Conservation (phyloP, 164 flowering plant genomes). For the Annona squamosa region DNA sequence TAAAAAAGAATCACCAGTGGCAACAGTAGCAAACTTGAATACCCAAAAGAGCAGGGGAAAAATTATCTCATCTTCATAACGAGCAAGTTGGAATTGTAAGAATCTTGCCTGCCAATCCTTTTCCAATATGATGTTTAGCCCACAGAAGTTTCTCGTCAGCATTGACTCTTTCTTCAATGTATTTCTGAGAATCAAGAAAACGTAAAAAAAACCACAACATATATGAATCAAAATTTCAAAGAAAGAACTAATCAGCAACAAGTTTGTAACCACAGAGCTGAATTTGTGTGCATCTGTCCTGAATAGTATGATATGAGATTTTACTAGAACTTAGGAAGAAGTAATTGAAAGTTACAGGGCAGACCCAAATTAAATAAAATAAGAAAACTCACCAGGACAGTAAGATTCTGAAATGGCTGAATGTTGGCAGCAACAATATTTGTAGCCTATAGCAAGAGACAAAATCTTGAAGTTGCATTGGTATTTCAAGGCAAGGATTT, state of each 20-base stretch:
- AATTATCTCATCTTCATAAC: not conserved
- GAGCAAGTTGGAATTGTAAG: not conserved
- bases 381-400: conserved; percentile 34
- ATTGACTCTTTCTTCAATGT: conserved; percentile 51
- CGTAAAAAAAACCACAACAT: not conserved
- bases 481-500: not conserved
- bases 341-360: not conserved
- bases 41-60: not conserved
- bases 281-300: too few species aligned
- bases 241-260: not conserved
- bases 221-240: not conserved
- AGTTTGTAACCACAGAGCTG: too few species aligned
- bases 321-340: not conserved
- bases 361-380: not conserved
- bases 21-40: not conserved
- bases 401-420: conserved; percentile 72
- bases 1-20: not conserved
- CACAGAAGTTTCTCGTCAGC: conserved; percentile 50
- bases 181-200: conserved; percentile 38
- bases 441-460: conserved; percentile 50
- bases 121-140: conserved; percentile 47
- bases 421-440: conserved; percentile 70
- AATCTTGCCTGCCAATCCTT: conserved; percentile 67
- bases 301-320: not conserved
- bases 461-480: not conserved